A percentile compares a stretch with the other conserved stretches of the same genome.
Evolutionary conservation across 345 rosid genomes (phyloP).

Genomic region (Dovyalis caffra): DNA sequence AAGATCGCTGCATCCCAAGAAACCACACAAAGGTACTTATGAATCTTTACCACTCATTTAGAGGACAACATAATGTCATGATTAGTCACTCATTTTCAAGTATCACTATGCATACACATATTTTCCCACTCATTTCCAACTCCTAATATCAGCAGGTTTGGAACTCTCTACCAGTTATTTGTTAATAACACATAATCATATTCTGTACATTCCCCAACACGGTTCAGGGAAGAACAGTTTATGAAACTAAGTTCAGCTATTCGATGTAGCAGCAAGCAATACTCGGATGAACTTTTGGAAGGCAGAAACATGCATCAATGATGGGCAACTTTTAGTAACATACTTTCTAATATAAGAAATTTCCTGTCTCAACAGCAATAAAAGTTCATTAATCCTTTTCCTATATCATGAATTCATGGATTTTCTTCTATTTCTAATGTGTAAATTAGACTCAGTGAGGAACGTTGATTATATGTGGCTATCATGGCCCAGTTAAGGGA

Average conservation of each 20-base stretch:
- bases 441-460: not conserved
- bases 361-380: not conserved
- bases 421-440: not conserved
- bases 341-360: not conserved
- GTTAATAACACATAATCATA: not conserved
- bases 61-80: not conserved
- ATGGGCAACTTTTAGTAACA: not conserved
- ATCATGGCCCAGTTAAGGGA: not conserved
- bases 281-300: not conserved
- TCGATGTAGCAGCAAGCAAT: not conserved
- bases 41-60: not conserved
- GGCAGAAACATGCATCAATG: not conserved
- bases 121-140: conserved; percentile 1
- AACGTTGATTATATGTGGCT: not conserved
- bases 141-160: not conserved
- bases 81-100: not conserved
- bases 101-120: not conserved
- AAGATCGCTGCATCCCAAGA: not conserved
- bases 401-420: not conserved
- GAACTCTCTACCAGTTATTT: not conserved
- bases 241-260: not conserved
- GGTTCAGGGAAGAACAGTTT: not conserved
- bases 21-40: not conserved
- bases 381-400: not conserved
- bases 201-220: not conserved